Evolutionary conservation across 2,329 filamentous ascomycete genomes (phyloP).

Genomic region (Dactylellina parvicollis): DNA sequence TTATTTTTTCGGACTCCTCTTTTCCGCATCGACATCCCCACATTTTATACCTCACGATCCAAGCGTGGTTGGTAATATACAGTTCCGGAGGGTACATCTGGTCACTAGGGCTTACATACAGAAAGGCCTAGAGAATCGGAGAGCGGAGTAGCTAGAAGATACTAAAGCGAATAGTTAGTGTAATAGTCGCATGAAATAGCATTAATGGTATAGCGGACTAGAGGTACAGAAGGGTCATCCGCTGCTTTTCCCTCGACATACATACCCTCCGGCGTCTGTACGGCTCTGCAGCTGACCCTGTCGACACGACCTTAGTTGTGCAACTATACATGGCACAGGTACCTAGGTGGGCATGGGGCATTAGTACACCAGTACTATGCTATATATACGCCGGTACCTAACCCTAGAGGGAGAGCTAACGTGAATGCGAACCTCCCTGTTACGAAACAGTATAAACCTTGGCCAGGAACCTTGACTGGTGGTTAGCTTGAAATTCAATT

Average conservation of each 20-base stretch:
- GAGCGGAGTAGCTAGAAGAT: background rate
- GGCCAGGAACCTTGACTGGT: slow-evolving; percentile 43
- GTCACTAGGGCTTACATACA: background rate
- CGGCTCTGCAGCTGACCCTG: slow-evolving; percentile 52
- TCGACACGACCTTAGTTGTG: slow-evolving; percentile 45
- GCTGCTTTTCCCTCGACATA: background rate
- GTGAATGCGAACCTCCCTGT: slow-evolving; percentile 33
- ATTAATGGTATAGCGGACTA: slow-evolving; percentile 13
- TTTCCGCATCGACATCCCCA: slow-evolving; percentile 23
- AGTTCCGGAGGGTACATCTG: background rate
- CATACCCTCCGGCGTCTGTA: slow-evolving; percentile 17
- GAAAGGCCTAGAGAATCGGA: background rate
- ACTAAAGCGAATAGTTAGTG: background rate
- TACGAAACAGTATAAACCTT: slow-evolving; percentile 39
- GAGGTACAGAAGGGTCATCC: background rate
- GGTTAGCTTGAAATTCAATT: slow-evolving; percentile 1
- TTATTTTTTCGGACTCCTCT: slow-evolving; percentile 17
- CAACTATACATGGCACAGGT: slow-evolving; percentile 50
- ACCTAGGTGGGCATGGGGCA: slow-evolving; percentile 29
- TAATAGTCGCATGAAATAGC: slow-evolving; percentile 36
- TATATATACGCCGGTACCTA: slow-evolving; percentile 34
- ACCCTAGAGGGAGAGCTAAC: slow-evolving; percentile 11
- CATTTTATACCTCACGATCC: slow-evolving; percentile 25
- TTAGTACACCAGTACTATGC: slow-evolving; percentile 3
- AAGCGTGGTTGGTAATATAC: slow-evolving; percentile 27